Base-by-base conservation (phyloP, 352 stramenopile species). In the Globisporangium cederbergense region DNA sequence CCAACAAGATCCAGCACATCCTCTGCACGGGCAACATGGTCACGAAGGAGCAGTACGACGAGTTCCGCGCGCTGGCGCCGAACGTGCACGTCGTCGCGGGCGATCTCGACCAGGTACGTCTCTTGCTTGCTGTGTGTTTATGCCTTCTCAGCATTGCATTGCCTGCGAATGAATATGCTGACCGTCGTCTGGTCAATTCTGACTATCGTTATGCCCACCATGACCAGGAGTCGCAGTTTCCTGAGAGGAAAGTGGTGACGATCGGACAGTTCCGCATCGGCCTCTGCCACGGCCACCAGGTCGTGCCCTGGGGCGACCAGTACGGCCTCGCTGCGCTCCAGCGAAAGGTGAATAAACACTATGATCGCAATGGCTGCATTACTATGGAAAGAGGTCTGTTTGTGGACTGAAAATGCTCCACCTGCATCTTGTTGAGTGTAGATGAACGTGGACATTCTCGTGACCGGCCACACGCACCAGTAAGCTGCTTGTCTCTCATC, bases 1-100 rank as follows among this genome's bases (percentile, higher is more conserved):
- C 97, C 3, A 98, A 98, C 71, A 99, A 99, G 73, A 99, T 99
- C 76, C 95, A 99, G 72, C 97, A 99, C 73, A 91, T 99, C 10
- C 74, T 99, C 57, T 99, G 97, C 75, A 99, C 97, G 16, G 97
- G 97, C 34, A 99, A 99, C 75, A 76, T 99, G 65, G 90, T 90
- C 57, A 95, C 90, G 3, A 94, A 94, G 57, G 96, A 99, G 69
- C 93, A 98, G 71, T 98, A 96, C 65, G 90, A 99, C 25, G 93
- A 98, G 73, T 79, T 99, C 54, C 86, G 86, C 45, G 82, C 87
- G n/a, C 73, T 99, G n/a, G 93, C 96, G 28, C 94, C 95, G 1
- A 99, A 98, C 68, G 94, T 99, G 7, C 94, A 99, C 79, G 81
- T 98, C 7, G 97, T 99, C 8, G 77, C 83, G 13, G 97, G 97